A percentile compares a stretch with the other conserved stretches of the same genome.
Evolutionary conservation across 305 asterid species (phyloP).

Genomic region (Solanum hybrid): DNA sequence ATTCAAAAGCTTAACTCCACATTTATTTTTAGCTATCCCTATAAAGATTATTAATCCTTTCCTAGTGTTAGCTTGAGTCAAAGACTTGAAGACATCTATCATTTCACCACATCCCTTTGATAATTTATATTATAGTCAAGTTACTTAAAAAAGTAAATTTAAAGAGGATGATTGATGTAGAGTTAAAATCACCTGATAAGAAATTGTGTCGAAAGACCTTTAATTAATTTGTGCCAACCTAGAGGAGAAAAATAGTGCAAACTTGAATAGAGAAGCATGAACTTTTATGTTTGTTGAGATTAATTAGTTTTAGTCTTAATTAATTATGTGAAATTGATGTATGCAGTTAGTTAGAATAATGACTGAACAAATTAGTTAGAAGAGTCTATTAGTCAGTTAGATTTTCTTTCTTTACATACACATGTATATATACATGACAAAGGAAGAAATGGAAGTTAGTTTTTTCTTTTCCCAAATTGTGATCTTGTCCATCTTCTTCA

Average conservation of each 20-base stretch:
- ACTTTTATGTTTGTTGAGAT: no score
- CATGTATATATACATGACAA: no score
- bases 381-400: no score
- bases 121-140: background rate
- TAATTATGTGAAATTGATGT: no score
- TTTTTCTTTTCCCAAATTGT: no score
- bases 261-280: background rate
- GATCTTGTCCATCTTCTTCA: no score
- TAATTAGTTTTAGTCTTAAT: no score
- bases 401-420: no score
- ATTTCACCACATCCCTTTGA: background rate
- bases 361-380: no score
- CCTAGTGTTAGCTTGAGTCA: background rate
- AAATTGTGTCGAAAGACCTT: background rate
- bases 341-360: no score
- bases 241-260: background rate
- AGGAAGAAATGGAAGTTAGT: no score
- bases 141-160: background rate
- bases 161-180: background rate
- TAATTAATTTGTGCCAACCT: background rate
- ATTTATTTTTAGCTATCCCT: background rate
- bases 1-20: background rate
- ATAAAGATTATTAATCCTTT: background rate
- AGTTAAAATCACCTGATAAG: background rate
- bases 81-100: no score